phyloP scores from a whole-genome alignment of 2,329 filamentous ascomycete genomes.

The Colletotrichum spinosum region DNA sequence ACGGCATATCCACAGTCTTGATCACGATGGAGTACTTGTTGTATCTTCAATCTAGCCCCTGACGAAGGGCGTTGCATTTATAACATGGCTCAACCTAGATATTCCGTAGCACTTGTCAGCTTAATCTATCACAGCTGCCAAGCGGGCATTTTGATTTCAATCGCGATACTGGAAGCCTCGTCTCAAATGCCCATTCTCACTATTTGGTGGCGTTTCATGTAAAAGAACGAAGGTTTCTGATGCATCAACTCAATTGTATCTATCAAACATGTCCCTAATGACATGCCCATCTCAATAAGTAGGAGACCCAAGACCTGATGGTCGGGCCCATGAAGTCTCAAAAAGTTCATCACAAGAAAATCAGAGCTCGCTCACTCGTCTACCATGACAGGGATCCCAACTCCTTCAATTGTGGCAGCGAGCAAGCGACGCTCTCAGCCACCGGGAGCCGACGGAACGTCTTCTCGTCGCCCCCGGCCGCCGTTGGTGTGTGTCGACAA shows the following conservation, averaged over 20 bases:
- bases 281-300: background rate
- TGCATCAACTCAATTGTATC: constrained; percentile 17
- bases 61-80: too few species aligned
- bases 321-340: constrained; percentile 6
- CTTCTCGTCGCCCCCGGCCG: constrained; percentile 2
- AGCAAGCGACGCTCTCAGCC: background rate
- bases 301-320: background rate
- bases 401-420: constrained; percentile 5
- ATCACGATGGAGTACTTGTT: accelerated
- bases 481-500: background rate
- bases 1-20: too few species aligned
- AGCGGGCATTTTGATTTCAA: too few species aligned
- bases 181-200: too few species aligned
- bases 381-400: constrained; percentile 3
- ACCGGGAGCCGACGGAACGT: constrained; percentile 9
- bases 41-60: too few species aligned
- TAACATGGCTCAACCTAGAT: too few species aligned
- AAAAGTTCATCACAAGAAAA: background rate
- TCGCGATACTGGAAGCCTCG: too few species aligned
- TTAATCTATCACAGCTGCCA: too few species aligned
- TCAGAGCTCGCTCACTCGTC: background rate
- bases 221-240: background rate
- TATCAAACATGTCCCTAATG: constrained; percentile 1
- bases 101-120: too few species aligned
- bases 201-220: accelerated